Conservation (phyloP, 345 rosid genomes). For the Bruguiera sexangula region DNA sequence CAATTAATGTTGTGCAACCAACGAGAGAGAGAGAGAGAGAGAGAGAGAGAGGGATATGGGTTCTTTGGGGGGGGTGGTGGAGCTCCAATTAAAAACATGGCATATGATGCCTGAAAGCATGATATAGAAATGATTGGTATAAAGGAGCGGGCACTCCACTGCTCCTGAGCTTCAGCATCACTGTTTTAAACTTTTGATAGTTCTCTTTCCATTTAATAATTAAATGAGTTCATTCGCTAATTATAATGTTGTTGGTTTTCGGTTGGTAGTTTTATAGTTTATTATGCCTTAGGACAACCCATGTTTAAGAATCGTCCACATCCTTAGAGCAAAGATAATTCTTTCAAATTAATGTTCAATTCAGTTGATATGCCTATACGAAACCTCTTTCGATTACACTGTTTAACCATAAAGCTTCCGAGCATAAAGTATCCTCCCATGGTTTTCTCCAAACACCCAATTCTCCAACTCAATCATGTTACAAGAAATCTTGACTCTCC, state of each 20-base stretch:
- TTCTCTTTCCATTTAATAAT: constrained; percentile 14
- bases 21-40: not conserved
- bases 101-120: constrained; percentile 13
- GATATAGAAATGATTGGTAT: constrained; percentile 27
- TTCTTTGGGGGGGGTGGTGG: not conserved
- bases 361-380: no score
- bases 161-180: not conserved
- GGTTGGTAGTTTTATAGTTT: not conserved
- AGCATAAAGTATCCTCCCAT: no score
- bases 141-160: constrained; percentile 13
- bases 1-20: no score
- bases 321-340: no score
- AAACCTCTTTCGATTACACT: no score
- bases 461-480: no score
- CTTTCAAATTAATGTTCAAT: no score
- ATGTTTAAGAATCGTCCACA: not conserved
- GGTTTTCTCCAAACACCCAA: not conserved
- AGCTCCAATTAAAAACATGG: constrained; percentile 19
- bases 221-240: not conserved
- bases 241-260: not conserved
- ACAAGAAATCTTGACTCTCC: no score
- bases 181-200: not conserved
- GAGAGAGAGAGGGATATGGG: not conserved
- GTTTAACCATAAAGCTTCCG: no score
- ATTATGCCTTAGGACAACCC: not conserved